phyloP scores from a whole-genome alignment of 2,329 filamentous ascomycete genomes.

The Lachnellula arida region DNA sequence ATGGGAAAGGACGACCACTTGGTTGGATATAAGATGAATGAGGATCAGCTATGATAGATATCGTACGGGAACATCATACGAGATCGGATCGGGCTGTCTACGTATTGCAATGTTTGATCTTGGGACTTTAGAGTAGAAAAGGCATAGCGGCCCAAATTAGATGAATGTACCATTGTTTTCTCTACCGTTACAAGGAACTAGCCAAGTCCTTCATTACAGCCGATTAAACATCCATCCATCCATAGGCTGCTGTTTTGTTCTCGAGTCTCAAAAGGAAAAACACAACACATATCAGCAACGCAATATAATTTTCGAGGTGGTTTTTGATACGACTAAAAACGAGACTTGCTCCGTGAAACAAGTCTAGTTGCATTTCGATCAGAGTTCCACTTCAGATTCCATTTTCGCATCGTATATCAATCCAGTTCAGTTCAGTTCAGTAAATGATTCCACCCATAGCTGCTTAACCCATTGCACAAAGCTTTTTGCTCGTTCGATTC shows the following conservation, averaged over 20 bases:
- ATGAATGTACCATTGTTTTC: background rate
- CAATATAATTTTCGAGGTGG: background rate
- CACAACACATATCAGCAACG: background rate
- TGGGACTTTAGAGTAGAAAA: background rate
- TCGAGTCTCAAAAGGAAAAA: no score
- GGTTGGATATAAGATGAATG: no score
- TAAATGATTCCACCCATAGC: background rate
- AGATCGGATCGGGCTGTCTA: no score
- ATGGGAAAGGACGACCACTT: no score
- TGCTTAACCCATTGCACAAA: slow-evolving; percentile 1
- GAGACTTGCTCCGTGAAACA: background rate
- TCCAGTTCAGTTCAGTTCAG: background rate
- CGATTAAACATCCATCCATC: background rate
- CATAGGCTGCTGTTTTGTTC: background rate
- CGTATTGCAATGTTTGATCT: background rate
- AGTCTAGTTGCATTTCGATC: background rate
- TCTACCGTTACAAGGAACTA: background rate
- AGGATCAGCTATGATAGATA: no score
- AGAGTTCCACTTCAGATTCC: background rate
- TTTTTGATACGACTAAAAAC: background rate
- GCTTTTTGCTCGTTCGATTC: slow-evolving; percentile 5
- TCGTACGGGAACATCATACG: no score
- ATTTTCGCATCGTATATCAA: background rate
- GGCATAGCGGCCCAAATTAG: background rate
- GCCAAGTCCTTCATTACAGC: background rate